Base-by-base conservation (phyloP, 2,329 filamentous ascomycete species). In the Calonectria ilicicola region DNA sequence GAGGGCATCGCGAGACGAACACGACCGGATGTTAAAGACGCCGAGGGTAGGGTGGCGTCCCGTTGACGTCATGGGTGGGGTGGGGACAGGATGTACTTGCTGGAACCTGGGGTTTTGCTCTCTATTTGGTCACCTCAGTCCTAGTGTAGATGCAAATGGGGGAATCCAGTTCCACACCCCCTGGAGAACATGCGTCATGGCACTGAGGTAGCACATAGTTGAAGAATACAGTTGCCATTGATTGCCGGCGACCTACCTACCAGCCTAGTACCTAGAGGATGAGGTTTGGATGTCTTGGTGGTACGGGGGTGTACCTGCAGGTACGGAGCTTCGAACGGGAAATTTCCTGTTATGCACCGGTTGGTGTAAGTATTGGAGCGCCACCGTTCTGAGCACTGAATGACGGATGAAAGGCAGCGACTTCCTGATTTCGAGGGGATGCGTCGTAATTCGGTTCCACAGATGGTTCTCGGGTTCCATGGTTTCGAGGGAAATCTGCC, bases 291-390 rank as follows among this genome's bases (percentile, higher is more conserved):
- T 26, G 17, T 23, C 29, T 21, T n/a, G 29, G 21, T 23, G 5
- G 60, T 46, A 38, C n/a, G 44, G 32, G 9, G 2, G n/a, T 44
- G 63, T 67, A 74, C 46, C 58, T 71, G 64, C 64, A 71, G 64
- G 69, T 71, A 71, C 64, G 35, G 21, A 35, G n/a, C 47, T 38
- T 23, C 27, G n/a, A n/a, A 21, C 26, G 29, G 29, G 32, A 19
- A 42, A 23, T 3, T n/a, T 46, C 12, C 32, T 26, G 35, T 10
- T 23, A 40, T 51, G 38, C 44, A 38, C 65, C 71, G 38, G 69
- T 73, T 69, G 49, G 74, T 75, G 72, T 78, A 76, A 78, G 77
- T 76, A 72, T 44, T 40, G 58, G 49, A 70, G 21, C 46, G 29
- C 26, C 21, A 60, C 26, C 19, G n/a, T 26, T 42, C n/a, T 35